These are phyloP conservation scores for Acanthamoeba castellanii DNA, from an alignment of 208 protist genomes.

Conservation along the genomic window DNA sequence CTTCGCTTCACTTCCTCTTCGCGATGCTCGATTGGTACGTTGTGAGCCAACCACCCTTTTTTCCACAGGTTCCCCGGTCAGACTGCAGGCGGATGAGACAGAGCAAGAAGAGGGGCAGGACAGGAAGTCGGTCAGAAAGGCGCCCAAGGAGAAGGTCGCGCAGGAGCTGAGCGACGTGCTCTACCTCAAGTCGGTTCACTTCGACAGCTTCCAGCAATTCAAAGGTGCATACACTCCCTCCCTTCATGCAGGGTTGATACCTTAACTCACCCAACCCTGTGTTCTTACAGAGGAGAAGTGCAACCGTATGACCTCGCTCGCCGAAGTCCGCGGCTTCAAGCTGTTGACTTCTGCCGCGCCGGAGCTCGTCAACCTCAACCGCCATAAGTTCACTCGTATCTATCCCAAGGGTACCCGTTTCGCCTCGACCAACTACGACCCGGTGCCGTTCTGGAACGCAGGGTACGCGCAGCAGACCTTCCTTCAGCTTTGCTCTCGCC, in stretches of 20 bases:
- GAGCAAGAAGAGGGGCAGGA: constrained; percentile 23
- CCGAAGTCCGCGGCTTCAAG: constrained; percentile 21
- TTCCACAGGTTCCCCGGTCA: background rate
- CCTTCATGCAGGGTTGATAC: background rate
- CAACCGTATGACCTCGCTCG: constrained; percentile 26
- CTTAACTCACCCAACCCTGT: background rate
- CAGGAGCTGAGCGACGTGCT: constrained; percentile 69
- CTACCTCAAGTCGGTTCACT: constrained; percentile 63
- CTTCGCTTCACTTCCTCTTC: background rate
- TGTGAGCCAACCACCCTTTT: background rate
- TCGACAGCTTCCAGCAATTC: constrained; percentile 49
- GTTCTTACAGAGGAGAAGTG: background rate
- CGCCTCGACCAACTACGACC: constrained; percentile 95
- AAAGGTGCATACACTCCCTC: background rate
- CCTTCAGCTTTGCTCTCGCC: background rate
- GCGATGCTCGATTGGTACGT: background rate
- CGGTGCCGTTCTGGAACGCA: constrained; percentile 89
- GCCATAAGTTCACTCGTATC: constrained; percentile 91
- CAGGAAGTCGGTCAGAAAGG: background rate
- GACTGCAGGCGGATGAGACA: constrained; percentile 18
- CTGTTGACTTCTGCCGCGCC: constrained; percentile 10
- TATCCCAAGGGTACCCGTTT: constrained; percentile 95
- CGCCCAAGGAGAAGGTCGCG: constrained; percentile 71
- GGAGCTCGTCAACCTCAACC: constrained; percentile 85
- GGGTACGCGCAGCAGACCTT: constrained; percentile 68